These are phyloP conservation scores for Colletotrichum sp. DNA, from an alignment of 2,329 filamentous ascomycete species.

Conservation along the genomic window DNA sequence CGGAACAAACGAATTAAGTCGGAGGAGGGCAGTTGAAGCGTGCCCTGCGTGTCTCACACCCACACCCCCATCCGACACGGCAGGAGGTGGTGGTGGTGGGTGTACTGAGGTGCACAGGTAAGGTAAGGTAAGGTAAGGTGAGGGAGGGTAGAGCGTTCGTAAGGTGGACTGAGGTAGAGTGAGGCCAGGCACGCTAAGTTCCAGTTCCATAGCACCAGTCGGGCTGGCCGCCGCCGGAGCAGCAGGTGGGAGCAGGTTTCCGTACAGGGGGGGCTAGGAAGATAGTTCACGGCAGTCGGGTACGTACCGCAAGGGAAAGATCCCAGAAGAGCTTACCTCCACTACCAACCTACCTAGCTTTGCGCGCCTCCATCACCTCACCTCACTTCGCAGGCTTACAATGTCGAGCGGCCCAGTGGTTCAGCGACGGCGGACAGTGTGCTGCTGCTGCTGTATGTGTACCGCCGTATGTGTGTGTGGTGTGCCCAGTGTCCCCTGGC, in stretches of 20 bases:
- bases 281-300: slow-evolving; percentile 2
- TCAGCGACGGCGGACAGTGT: background rate
- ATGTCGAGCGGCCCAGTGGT: background rate
- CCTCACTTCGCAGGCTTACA: background rate
- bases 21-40: background rate
- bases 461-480: background rate
- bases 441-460: background rate
- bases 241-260: slow-evolving; percentile 13
- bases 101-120: background rate
- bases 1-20: background rate
- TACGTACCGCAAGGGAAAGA: background rate
- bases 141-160: background rate
- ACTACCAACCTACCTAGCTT: background rate
- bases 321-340: background rate
- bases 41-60: background rate
- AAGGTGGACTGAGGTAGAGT: background rate
- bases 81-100: background rate
- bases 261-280: background rate
- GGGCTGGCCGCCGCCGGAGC: slow-evolving; percentile 13
- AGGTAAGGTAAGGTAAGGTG: background rate
- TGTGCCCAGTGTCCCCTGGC: background rate
- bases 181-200: background rate
- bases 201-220: background rate
- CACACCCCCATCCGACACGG: background rate
- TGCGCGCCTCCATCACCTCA: background rate